Evolutionary conservation across 1,284 basidiomycete species (phyloP).

Genomic region (Schizophyllum commune): DNA sequence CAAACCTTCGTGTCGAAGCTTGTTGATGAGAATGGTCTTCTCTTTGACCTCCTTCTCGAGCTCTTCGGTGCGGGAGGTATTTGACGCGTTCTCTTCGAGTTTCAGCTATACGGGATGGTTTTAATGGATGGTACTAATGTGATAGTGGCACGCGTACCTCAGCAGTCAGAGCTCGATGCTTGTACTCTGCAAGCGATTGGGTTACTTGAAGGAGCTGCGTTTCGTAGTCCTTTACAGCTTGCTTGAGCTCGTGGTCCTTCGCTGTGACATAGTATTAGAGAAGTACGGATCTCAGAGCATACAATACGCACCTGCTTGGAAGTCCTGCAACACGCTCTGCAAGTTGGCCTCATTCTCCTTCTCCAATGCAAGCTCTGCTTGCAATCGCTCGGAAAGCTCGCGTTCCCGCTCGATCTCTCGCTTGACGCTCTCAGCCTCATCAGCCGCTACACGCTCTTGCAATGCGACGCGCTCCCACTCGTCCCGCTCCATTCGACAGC

Average conservation of each 20-base stretch:
- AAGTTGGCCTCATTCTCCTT: slow-evolving; percentile 76
- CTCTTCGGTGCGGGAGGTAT: slow-evolving; percentile 55
- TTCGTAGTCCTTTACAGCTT: slow-evolving; percentile 79
- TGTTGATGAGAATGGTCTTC: slow-evolving; percentile 87
- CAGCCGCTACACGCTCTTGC: slow-evolving; percentile 66
- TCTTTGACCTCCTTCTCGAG: slow-evolving; percentile 91
- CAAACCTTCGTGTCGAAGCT: slow-evolving; percentile 89
- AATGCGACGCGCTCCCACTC: slow-evolving; percentile 80
- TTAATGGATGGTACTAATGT: not conserved
- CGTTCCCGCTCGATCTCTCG: slow-evolving; percentile 62
- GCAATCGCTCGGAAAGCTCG: slow-evolving; percentile 44
- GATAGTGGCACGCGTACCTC: slow-evolving; percentile 46
- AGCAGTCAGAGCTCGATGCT: slow-evolving; percentile 77
- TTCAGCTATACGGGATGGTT: slow-evolving; percentile 35
- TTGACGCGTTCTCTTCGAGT: slow-evolving; percentile 68
- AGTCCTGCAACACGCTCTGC: slow-evolving; percentile 91
- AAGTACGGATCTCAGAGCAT: slow-evolving; percentile 1
- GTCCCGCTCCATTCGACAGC: slow-evolving; percentile 76
- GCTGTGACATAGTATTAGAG: slow-evolving; percentile 30
- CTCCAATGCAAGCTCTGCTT: slow-evolving; percentile 59
- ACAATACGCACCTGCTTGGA: slow-evolving; percentile 72
- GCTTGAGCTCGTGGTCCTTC: slow-evolving; percentile 69
- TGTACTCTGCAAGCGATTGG: slow-evolving; percentile 76
- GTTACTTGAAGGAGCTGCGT: slow-evolving; percentile 64
- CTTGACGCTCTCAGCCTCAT: slow-evolving; percentile 54